Conservation (phyloP, 768 basidiomycete species). For the Neoboletus magnificus region DNA sequence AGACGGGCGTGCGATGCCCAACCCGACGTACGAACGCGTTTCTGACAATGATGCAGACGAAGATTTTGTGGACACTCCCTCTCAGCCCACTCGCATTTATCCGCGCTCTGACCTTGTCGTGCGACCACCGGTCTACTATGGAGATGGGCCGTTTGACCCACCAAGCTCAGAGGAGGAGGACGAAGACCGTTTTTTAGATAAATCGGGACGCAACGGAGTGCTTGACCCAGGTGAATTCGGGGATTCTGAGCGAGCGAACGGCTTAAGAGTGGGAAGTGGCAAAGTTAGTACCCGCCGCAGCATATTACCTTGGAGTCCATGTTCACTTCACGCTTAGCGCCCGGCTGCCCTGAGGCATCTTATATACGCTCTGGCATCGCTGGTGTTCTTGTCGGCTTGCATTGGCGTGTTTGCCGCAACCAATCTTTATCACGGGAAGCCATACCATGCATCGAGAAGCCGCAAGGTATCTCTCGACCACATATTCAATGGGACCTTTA, state of each 20-base stretch:
- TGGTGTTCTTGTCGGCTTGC: slow-evolving; percentile 58
- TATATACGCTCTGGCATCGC: slow-evolving; percentile 53
- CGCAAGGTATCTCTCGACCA: slow-evolving; percentile 83
- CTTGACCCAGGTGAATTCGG: slow-evolving; percentile 5
- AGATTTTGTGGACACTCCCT: slow-evolving; percentile 7
- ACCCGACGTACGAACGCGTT: slow-evolving; percentile 30
- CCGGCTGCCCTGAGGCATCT: slow-evolving; percentile 58
- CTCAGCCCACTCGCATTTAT: slow-evolving; percentile 2
- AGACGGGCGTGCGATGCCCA: slow-evolving; percentile 23
- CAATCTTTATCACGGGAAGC: slow-evolving; percentile 56
- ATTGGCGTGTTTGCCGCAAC: slow-evolving; percentile 80
- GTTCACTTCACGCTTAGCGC: slow-evolving; percentile 33
- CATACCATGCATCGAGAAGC: slow-evolving; percentile 50
- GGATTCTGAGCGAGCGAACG: slow-evolving; percentile 28
- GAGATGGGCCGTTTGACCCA: slow-evolving; percentile 72
- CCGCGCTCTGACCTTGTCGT: slow-evolving; percentile 11
- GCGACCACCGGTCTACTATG: slow-evolving; percentile 55
- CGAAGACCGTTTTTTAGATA: slow-evolving; percentile 46
- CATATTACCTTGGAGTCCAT: slow-evolving; percentile 1
- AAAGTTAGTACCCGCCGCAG: slow-evolving; percentile 31
- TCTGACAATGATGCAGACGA: slow-evolving; percentile 24
- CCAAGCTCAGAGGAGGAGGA: slow-evolving; percentile 80
- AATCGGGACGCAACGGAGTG: slow-evolving; percentile 27
- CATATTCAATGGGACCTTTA: slow-evolving; percentile 90
- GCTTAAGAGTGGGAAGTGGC: slow-evolving; percentile 34